phyloP scores from a whole-genome alignment of 2,329 filamentous ascomycete species.

The Ceratocystis smalleyi region DNA sequence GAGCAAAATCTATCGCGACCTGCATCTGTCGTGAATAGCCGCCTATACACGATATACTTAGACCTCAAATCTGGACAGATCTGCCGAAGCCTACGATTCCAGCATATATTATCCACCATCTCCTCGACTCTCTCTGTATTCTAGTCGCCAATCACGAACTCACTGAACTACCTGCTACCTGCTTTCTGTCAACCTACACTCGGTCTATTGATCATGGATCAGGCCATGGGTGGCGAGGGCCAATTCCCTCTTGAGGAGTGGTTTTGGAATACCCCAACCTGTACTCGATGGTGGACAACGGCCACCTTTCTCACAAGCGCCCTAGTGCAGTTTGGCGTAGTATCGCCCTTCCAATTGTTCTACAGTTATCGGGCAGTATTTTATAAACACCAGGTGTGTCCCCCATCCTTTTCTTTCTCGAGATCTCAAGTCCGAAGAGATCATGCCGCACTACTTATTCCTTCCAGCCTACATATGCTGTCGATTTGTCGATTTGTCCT shows the following conservation, averaged over 20 bases:
- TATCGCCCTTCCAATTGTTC: slow-evolving; percentile 90
- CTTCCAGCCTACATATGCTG: too few relatives aligned
- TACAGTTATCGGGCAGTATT: slow-evolving; percentile 92
- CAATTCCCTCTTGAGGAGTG: slow-evolving; percentile 79
- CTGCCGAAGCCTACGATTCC: too few relatives aligned
- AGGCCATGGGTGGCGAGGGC: slow-evolving; percentile 42
- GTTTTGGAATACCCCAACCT: slow-evolving; percentile 98
- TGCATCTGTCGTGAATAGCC: too few relatives aligned
- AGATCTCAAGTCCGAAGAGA: background rate
- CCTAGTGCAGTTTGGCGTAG: slow-evolving; percentile 80
- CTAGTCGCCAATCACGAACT: too few relatives aligned
- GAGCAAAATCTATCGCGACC: too few relatives aligned
- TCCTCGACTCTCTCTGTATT: too few relatives aligned
- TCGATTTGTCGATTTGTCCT: background rate
- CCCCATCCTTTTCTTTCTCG: background rate
- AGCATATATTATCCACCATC: too few relatives aligned
- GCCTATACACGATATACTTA: too few relatives aligned
- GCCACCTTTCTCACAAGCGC: slow-evolving; percentile 77
- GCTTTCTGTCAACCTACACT: background rate
- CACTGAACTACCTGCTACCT: background rate
- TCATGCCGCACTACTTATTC: too few relatives aligned
- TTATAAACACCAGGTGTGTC: slow-evolving; percentile 68
- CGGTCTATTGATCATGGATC: slow-evolving; percentile 32
- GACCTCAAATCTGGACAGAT: too few relatives aligned
- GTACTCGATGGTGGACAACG: slow-evolving; percentile 92